Base-by-base conservation (phyloP, 2,329 filamentous ascomycete genomes). In the Acarospora socialis region DNA sequence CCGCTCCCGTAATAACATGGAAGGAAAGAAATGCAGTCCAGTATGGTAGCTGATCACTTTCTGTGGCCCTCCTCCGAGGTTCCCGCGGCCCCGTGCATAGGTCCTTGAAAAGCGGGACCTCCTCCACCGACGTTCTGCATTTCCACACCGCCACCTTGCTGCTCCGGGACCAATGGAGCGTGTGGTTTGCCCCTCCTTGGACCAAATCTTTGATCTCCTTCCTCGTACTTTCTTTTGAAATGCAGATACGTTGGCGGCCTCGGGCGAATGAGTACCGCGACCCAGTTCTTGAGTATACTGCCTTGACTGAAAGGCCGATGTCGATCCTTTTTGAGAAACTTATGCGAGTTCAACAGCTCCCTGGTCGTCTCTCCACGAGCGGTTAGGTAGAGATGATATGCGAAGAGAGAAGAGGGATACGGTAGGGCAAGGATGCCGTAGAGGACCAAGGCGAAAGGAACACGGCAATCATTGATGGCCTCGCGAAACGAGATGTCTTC, bases 261-360 rank as follows among this genome's bases (percentile, higher is more conserved):
- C 8, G 90, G 86, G 29, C 87, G 75, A 44, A 76, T 77, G 30
- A 95, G 63, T 8, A 94, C 84, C 5, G 76, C 69, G 21, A 81
- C 55, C 69, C 81, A 84, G 55, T 98, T 98, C 47, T 68, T 77
- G 47, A 79, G 55, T 28, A 78, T 61, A 43, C 63, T 78, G 21
- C 75, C 77, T 49, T 92, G 84, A 2, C 75, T 86, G 46, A 92
- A 98, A 2, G 90, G 83, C 25, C 86, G 68, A 55, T 93, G 92
- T 8, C 90, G 74, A 52, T 98, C 87, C 46, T 79, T 78, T 59
- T 90, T 92, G 41, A 78, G 63, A 52, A 98, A 95, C 55, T 95
- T 95, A 57, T 93, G 83, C 4, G 81, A 86, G 57, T 92, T 93
- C 42, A 98, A 73, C 53, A 93, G 94, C 56, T 98, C 90, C 44